These are phyloP conservation scores for Brassica carinata DNA, from an alignment of 345 rosid genomes.

Conservation along the genomic window DNA sequence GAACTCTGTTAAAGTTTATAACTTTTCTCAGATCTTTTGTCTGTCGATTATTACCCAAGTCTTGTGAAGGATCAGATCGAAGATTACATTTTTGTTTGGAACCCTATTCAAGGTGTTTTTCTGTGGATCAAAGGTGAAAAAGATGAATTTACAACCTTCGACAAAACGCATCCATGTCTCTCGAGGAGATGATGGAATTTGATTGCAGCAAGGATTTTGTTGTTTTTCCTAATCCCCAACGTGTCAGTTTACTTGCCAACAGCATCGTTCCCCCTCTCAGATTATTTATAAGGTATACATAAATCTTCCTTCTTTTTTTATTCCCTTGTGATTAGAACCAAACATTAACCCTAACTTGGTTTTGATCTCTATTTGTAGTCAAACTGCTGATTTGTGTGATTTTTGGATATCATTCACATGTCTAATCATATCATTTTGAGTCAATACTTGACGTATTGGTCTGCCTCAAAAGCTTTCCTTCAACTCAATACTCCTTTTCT, in stretches of 20 bases:
- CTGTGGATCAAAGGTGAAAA: conserved; percentile 69
- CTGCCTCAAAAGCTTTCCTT: background rate
- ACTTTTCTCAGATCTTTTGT: too few species aligned
- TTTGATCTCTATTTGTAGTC: background rate
- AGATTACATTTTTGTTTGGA: too few species aligned
- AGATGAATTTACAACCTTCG: conserved; percentile 51
- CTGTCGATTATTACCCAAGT: too few species aligned
- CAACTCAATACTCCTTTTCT: background rate
- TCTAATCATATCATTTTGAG: conserved; percentile 31
- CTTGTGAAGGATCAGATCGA: too few species aligned
- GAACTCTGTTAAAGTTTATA: too few species aligned
- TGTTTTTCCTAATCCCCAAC: conserved; percentile 90
- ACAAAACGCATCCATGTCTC: conserved; percentile 67
- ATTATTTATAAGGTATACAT: conserved; percentile 56
- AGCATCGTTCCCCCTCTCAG: conserved; percentile 53
- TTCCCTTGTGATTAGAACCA: background rate
- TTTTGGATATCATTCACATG: conserved; percentile 62
- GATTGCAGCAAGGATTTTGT: conserved; percentile 30
- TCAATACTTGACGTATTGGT: background rate
- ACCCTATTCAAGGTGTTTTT: conserved; percentile 28
- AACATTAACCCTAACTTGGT: background rate
- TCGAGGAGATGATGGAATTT: conserved; percentile 40
- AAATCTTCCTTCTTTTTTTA: conserved; percentile 6
- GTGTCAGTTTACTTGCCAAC: conserved; percentile 56
- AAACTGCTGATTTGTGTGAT: too few species aligned